These are phyloP conservation scores for Cymodocea nodosa DNA, from an alignment of 116 monocot species.

Conservation along the genomic window DNA sequence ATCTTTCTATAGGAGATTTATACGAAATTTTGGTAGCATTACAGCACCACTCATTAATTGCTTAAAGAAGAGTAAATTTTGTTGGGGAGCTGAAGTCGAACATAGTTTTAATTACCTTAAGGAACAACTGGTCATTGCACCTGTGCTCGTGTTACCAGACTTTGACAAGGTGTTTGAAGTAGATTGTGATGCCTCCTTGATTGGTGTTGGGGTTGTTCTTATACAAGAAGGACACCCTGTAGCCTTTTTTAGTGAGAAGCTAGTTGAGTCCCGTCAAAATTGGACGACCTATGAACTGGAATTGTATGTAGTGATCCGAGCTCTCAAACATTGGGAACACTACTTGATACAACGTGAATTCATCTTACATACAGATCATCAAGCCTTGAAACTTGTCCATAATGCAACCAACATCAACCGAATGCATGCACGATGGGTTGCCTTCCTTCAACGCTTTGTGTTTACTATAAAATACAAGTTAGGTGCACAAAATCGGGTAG, in stretches of 20 bases:
- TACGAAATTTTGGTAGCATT: too few species aligned
- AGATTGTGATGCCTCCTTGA: not conserved
- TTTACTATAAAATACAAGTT: constrained; percentile 1
- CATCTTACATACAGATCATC: constrained; percentile 6
- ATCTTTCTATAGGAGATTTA: too few species aligned
- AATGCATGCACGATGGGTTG: constrained; percentile 8
- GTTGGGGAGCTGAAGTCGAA: too few species aligned
- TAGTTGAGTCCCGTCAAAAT: not conserved
- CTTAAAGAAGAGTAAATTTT: too few species aligned
- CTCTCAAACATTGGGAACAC: not conserved
- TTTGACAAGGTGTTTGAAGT: constrained; percentile 8
- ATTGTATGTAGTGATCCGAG: not conserved
- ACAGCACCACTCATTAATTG: too few species aligned
- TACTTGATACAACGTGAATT: constrained; percentile 13
- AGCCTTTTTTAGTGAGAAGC: constrained; percentile 7
- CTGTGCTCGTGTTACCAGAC: not conserved
- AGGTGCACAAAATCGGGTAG: not conserved
- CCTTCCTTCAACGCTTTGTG: not conserved
- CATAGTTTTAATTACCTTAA: too few species aligned
- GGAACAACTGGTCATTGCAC: too few species aligned
- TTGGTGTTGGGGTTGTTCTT: not conserved
- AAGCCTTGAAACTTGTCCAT: constrained; percentile 8
- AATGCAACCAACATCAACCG: not conserved
- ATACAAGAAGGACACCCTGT: not conserved
- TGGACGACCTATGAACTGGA: not conserved